Evolutionary conservation across 768 basidiomycete genomes (phyloP).

Genomic region (Rubroboletus pulcherrimus): DNA sequence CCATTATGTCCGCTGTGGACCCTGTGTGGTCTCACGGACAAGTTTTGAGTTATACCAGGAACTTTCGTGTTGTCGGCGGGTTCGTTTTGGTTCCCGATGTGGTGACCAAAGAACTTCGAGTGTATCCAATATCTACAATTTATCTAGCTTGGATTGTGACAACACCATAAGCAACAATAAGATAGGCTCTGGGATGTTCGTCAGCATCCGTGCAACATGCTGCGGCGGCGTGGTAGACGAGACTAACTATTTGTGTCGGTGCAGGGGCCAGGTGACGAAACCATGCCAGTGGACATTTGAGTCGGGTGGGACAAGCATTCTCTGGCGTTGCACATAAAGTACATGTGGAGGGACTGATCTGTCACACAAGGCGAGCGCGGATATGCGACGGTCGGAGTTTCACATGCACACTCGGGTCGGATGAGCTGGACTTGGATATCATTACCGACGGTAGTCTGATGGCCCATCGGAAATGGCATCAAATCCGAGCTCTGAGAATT

Average conservation of each 20-base stretch:
- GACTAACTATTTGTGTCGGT: not conserved
- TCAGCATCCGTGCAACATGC: not conserved
- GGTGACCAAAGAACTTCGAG: not conserved
- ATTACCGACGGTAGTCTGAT: not conserved
- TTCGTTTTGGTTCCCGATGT: not conserved
- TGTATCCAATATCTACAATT: not conserved
- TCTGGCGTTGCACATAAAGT: not conserved
- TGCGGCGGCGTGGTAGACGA: not conserved
- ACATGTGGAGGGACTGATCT: not conserved
- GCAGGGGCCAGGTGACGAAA: not conserved
- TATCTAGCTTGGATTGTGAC: not conserved
- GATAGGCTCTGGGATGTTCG: not conserved
- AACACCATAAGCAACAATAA: not conserved
- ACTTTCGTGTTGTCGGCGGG: not conserved
- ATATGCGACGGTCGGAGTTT: conserved; percentile 14
- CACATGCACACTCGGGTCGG: not conserved
- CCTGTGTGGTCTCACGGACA: conserved; percentile 4
- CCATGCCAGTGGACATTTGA: not conserved
- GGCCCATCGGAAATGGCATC: conserved; percentile 17
- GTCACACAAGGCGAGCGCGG: conserved; percentile 1
- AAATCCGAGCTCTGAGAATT: conserved; percentile 11
- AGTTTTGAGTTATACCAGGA: not conserved
- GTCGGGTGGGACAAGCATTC: not conserved
- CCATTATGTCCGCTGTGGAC: conserved; percentile 3
- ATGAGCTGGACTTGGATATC: not conserved